These are phyloP conservation scores for Parathielavia hyrcaniae DNA, from an alignment of 495 filamentous ascomycete species.

Conservation along the genomic window DNA sequence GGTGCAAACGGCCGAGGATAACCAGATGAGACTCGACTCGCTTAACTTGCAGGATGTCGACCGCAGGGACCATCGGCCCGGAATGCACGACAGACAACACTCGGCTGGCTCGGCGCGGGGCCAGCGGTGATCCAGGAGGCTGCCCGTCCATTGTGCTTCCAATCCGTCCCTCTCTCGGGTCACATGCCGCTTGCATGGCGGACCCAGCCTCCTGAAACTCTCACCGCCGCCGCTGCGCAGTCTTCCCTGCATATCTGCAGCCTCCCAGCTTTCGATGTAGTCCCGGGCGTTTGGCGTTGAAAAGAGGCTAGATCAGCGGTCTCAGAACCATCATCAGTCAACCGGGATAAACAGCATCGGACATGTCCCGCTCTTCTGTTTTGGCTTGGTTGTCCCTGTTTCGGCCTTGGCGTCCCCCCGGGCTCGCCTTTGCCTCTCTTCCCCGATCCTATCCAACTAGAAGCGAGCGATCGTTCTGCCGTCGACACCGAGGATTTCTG, in stretches of 20 bases:
- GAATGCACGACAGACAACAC: slow-evolving; percentile 44
- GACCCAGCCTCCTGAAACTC: neutral
- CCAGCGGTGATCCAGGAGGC: slow-evolving; percentile 35
- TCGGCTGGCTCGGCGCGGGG: slow-evolving; percentile 47
- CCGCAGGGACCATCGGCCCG: slow-evolving; percentile 41
- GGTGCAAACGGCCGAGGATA: slow-evolving; percentile 73
- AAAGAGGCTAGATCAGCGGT: neutral
- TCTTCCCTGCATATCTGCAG: no score
- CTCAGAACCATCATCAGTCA: neutral
- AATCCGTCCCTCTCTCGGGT: neutral
- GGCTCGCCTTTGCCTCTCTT: neutral
- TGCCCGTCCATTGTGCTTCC: neutral
- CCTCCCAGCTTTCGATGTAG: neutral
- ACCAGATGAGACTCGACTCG: slow-evolving; percentile 74
- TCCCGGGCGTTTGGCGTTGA: neutral
- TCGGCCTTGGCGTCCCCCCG: neutral
- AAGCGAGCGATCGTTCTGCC: neutral
- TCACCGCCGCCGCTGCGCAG: neutral
- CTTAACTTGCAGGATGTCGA: slow-evolving; percentile 71
- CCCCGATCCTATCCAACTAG: neutral
- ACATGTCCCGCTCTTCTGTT: neutral
- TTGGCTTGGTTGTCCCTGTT: neutral
- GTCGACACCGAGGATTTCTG: neutral
- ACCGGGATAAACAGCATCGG: neutral
- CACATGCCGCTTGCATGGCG: neutral